Base-by-base conservation (phyloP, 2,329 filamentous ascomycete genomes). In the Penicillium sp. region DNA sequence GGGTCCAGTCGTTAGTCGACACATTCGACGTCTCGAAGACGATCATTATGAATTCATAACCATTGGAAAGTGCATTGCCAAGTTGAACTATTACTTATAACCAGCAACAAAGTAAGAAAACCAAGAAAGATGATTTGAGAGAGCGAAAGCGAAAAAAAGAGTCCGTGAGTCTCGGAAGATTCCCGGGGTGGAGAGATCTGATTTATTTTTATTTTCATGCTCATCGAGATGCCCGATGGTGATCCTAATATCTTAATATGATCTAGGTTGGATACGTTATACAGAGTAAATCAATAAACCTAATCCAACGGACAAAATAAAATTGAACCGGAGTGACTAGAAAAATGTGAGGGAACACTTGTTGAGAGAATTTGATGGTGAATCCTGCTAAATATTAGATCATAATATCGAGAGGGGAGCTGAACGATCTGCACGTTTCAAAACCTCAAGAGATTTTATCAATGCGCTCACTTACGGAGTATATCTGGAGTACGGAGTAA, bases 231-330 rank as follows among this genome's bases (percentile, higher is more conserved):
- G 42, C 31, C 25, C 42, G 35, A 57, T 57, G 54, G 33, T 51
- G 48, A 56, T 53, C 48, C 46, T 42, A 37, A 50, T 48, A 35
- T 48, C 4, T 23, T 29, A 19, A 29, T 17, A 21, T 50, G 48
- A 8, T 17, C 13, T 2, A 47, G 13, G 3, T 10, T 35, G 19
- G 5, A 47, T 23, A 33, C 7, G 7, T 33, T 47, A 21, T 12
- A 17, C 1, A 13, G 12, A 38, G 33, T 37, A 37, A 6, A 37
- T 37, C 7, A 5, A 49, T 6, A 50, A 7, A 17, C 23, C 47
- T 38, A 48, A 40, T 56, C 19, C 40, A 38, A 42, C 23, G 54
- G 60, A 57, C 50, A 38, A 27, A 29, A 41, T 12, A 45, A 56
- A 45, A 52, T 40, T 47, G 33, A 51, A 50, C 6, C 17, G 13